Evolutionary conservation across 768 basidiomycete genomes (phyloP), one percentile per base, ranked within the genome.

Genomic region (Mycena galopus): DNA sequence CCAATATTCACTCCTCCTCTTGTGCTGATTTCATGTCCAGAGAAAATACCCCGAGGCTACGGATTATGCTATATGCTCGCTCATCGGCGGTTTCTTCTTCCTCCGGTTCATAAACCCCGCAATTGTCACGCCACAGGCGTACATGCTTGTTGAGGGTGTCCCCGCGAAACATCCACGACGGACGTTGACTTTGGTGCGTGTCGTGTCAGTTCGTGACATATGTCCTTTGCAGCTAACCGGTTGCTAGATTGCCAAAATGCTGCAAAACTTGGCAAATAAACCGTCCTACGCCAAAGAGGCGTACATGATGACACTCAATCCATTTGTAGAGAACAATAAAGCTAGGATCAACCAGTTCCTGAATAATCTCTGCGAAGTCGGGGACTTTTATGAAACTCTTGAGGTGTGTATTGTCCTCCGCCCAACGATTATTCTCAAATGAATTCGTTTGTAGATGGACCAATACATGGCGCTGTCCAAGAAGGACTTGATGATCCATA

Each of bases 381-480:
- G 97, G 63, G 98, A 99, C 83, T 99, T 99, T 81, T 99, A 99
- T 82, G 98, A 99, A 76, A 96, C 97, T 14, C 88, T 99, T 47
- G 98, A 99, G 93, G 96, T 96, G 72, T 56, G 88, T 81, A 44
- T 0, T 23, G 67, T 57, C 32, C 61, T 35, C 27, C 16, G 2
- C 7, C 8, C 14, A 19, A 42, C 9, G 27, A 7, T 17, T 12
- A 51, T 42, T 21, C 29, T 50, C 32, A 50, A 7, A 33, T 44
- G 50, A 25, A 4, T 4, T 16, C 7, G 6, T 2, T 21, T 21
- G 9, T n/a, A 98, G 97, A 97, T 99, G 93, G 98, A 99, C 83
- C 98, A 99, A 87, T 99, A 99, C 82, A 98, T 99, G 96, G 98
- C 98, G 11, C 86, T 99, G 68, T 98, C 97, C 70, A 99, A 99